Percentiles rank a stretch among this genome's conserved stretches.
phyloP scores from a whole-genome alignment of 2,329 filamentous ascomycete genomes.

The Anisogramma anomala region DNA sequence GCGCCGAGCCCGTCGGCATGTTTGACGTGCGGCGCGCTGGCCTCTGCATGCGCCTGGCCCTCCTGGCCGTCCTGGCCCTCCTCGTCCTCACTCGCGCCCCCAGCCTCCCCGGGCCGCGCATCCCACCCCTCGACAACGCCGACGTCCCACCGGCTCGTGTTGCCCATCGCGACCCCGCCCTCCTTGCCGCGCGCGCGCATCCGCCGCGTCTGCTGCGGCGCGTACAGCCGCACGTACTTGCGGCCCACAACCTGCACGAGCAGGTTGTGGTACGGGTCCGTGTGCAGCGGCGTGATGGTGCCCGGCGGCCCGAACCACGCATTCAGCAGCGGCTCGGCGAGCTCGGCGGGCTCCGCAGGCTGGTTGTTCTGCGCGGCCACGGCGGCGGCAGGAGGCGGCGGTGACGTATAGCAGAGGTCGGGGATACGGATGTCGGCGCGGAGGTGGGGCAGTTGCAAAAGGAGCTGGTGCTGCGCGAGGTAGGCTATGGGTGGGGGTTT shows the following conservation, averaged over 20 bases:
- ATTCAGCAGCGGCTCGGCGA: conserved; percentile 57
- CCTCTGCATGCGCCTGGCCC: conserved; percentile 12
- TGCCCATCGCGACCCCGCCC: conserved; percentile 77
- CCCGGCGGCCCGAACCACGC: conserved; percentile 84
- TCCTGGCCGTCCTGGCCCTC: too few species aligned
- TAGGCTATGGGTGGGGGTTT: conserved; percentile 48
- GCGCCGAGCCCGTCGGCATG: conserved; percentile 38
- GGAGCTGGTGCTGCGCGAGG: conserved; percentile 82
- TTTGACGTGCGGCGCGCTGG: conserved; percentile 18
- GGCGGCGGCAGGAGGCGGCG: conserved; percentile 45
- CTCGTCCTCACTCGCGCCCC: conserved; percentile 7
- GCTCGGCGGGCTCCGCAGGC: too few species aligned
- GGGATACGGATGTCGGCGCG: conserved; percentile 66
- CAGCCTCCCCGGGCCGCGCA: conserved; percentile 14
- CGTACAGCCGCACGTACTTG: conserved; percentile 87
- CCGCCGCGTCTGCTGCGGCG: conserved; percentile 46
- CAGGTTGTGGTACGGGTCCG: conserved; percentile 88
- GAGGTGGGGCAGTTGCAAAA: conserved; percentile 68
- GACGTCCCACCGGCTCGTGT: conserved; percentile 73
- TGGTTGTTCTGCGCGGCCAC: conserved; percentile 25
- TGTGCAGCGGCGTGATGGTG: conserved; percentile 88
- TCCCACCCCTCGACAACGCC: conserved; percentile 56
- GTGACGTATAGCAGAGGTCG: conserved; percentile 80
- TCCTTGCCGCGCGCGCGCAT: conserved; percentile 54
- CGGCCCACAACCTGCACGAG: conserved; percentile 77